phyloP scores from a whole-genome alignment of 768 basidiomycete genomes.

The Suillus variegatus region DNA sequence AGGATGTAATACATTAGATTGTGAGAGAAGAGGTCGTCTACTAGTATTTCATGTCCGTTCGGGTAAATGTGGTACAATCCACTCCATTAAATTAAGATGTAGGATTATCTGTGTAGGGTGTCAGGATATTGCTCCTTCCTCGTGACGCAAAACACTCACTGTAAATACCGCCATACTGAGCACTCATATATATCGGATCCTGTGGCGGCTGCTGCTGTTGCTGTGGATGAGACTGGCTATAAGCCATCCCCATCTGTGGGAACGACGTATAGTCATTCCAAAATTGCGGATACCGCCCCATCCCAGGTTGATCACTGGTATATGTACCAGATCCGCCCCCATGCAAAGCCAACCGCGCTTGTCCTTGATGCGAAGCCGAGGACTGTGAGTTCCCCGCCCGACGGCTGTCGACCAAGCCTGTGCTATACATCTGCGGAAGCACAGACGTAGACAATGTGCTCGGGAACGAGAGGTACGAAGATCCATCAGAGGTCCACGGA shows the following conservation, averaged over 20 bases:
- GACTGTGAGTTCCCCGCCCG: constrained; percentile 22
- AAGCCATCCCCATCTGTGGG: constrained; percentile 47
- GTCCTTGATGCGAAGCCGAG: constrained; percentile 20
- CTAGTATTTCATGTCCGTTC: not conserved
- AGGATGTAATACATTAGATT: not conserved
- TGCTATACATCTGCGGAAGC: constrained; percentile 74
- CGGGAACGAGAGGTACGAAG: constrained; percentile 37
- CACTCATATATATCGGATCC: constrained; percentile 24
- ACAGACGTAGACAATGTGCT: constrained; percentile 68
- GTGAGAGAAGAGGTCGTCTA: not conserved
- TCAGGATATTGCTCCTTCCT: not conserved
- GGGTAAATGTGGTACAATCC: not conserved
- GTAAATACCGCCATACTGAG: constrained; percentile 28
- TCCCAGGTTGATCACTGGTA: constrained; percentile 14
- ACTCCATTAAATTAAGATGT: constrained; percentile 5
- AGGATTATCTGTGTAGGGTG: constrained; percentile 5
- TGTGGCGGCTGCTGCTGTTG: constrained; percentile 14
- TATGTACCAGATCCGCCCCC: constrained; percentile 18
- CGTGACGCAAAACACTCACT: constrained; percentile 21
- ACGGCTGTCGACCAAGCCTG: constrained; percentile 61
- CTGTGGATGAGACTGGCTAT: constrained; percentile 25
- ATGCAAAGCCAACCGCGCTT: constrained; percentile 19
- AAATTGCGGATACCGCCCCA: constrained; percentile 48
- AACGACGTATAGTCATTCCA: constrained; percentile 60
- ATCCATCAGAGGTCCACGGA: constrained; percentile 44